phyloP scores from a whole-genome alignment of 139 green algal genomes.

The Coelastrella sp. region DNA sequence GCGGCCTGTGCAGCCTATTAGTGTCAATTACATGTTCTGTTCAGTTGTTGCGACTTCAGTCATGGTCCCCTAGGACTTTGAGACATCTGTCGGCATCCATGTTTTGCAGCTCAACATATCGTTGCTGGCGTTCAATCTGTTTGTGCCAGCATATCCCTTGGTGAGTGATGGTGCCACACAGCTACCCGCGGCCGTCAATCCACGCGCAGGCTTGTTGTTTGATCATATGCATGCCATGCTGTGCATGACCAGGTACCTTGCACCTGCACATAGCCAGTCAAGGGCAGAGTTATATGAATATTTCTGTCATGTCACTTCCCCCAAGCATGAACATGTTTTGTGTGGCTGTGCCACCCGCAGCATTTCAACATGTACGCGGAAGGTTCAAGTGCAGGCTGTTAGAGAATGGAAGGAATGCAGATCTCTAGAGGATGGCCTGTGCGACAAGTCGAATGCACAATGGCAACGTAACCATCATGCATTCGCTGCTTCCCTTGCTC shows the following conservation, averaged over 20 bases:
- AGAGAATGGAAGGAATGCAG: no score
- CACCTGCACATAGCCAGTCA: no score
- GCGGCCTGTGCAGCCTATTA: no score
- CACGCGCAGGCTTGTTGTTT: neutral
- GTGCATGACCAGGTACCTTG: no score
- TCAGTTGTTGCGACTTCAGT: neutral
- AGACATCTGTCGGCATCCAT: neutral
- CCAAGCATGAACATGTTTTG: neutral
- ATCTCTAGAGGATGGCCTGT: no score
- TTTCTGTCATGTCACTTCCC: neutral
- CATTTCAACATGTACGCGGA: neutral
- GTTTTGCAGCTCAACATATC: slow-evolving; percentile 71
- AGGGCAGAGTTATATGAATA: neutral
- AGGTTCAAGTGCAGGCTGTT: neutral
- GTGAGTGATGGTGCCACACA: slow-evolving; percentile 62
- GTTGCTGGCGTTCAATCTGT: slow-evolving; percentile 83
- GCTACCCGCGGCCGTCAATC: neutral
- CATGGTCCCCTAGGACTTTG: neutral
- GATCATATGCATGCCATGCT: no score
- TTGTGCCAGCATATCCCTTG: slow-evolving; percentile 84
- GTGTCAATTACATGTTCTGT: neutral
- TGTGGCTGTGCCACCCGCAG: neutral
- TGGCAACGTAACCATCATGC: neutral
- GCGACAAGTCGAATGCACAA: neutral
- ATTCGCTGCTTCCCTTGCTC: neutral